Evolutionary conservation across 2,329 filamentous ascomycete genomes (phyloP).

Genomic region (Calonectria montana): DNA sequence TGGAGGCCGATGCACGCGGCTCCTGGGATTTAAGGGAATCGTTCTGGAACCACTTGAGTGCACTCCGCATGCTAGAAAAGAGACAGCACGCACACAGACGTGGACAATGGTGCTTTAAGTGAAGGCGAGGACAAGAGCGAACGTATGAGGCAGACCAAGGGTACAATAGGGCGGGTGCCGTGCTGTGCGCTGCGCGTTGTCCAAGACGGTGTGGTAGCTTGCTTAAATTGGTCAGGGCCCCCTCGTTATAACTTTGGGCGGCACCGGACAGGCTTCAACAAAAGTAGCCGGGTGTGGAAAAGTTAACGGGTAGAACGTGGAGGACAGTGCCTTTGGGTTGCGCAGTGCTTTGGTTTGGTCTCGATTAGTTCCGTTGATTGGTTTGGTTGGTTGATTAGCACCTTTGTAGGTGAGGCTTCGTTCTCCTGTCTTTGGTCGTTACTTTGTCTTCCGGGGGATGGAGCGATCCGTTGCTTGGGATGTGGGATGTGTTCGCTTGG

Average conservation of each 20-base stretch:
- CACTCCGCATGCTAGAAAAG: slow-evolving; percentile 32
- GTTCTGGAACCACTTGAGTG: slow-evolving; percentile 45
- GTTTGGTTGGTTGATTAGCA: neutral
- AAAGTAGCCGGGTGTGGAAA: slow-evolving; percentile 1
- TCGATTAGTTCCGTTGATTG: neutral
- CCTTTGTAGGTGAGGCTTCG: slow-evolving; percentile 1
- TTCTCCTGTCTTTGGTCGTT: neutral
- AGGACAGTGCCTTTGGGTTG: neutral
- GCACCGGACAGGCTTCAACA: slow-evolving; percentile 5
- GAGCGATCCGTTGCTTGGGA: neutral
- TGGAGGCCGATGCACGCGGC: slow-evolving; percentile 36
- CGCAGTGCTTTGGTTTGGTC: neutral
- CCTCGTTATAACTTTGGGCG: slow-evolving; percentile 24
- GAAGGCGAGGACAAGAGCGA: neutral
- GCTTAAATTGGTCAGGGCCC: slow-evolving; percentile 24
- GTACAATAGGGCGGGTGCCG: neutral
- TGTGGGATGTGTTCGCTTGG: neutral
- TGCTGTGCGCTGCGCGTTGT: slow-evolving; percentile 20
- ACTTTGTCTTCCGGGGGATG: neutral
- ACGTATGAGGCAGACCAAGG: neutral
- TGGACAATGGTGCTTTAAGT: neutral
- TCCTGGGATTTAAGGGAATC: slow-evolving; percentile 37
- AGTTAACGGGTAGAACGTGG: neutral
- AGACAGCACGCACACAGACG: slow-evolving; percentile 16
- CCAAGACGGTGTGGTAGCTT: slow-evolving; percentile 20